Percentiles rank a stretch among this genome's conserved stretches.
These are phyloP conservation scores for Conoideocrella luteorostrata DNA, from an alignment of 2,329 filamentous ascomycete genomes.

Conservation along the genomic window DNA sequence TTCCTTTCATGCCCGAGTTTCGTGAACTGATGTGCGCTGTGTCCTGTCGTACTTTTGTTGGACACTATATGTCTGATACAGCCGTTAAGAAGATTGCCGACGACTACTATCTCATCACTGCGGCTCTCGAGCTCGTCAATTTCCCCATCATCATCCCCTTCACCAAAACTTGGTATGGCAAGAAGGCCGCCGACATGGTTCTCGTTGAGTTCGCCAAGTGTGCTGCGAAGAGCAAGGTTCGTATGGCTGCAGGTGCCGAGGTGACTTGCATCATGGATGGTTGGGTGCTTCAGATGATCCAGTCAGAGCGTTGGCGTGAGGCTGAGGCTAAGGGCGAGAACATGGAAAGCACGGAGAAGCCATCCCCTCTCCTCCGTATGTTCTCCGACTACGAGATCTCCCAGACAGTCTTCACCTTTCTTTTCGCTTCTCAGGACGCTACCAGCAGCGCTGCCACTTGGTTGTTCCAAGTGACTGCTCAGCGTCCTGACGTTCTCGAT, in stretches of 20 bases:
- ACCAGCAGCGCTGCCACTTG: constrained; percentile 90
- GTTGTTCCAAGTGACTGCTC: constrained; percentile 90
- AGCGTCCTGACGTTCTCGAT: constrained; percentile 86
- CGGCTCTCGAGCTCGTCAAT: constrained; percentile 93
- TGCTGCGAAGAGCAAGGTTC: constrained; percentile 85
- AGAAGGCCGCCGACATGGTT: constrained; percentile 91
- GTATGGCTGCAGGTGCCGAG: constrained; percentile 82
- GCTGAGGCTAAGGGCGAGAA: constrained; percentile 66
- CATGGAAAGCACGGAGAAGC: constrained; percentile 70
- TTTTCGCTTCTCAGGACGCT: constrained; percentile 96
- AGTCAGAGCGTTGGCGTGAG: constrained; percentile 76
- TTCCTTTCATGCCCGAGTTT: constrained; percentile 86
- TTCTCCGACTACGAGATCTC: constrained; percentile 89
- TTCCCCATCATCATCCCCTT: constrained; percentile 94
- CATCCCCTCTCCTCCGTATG: constrained; percentile 71
- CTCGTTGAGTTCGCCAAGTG: constrained; percentile 85
- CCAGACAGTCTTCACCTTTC: constrained; percentile 90
- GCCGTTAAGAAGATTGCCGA: constrained; percentile 90
- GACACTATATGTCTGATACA: constrained; percentile 87
- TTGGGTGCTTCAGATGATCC: constrained; percentile 84
- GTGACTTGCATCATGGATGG: constrained; percentile 91
- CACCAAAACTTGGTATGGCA: constrained; percentile 95
- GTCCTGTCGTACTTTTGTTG: constrained; percentile 93
- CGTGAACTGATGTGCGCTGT: constrained; percentile 93
- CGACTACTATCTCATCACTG: constrained; percentile 95